These are phyloP conservation scores for Coemansia sp. DNA, from an alignment of 192 early-diverging fungal species.

Conservation along the genomic window DNA sequence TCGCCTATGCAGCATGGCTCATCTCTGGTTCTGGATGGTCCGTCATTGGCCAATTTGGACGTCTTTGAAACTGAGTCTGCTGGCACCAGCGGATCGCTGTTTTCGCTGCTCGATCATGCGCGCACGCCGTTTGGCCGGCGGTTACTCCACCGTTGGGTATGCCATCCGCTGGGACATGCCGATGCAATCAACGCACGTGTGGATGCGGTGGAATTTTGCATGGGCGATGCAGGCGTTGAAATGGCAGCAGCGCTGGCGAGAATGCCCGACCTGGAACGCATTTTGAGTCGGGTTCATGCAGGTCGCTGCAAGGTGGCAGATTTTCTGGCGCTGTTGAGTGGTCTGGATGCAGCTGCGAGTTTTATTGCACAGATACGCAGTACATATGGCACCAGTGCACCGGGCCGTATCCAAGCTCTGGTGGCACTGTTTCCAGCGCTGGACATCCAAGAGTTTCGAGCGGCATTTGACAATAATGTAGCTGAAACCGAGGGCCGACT, in stretches of 20 bases:
- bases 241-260: slow-evolving; percentile 47
- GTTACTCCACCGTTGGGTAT: slow-evolving; percentile 76
- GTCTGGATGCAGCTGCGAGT: slow-evolving; percentile 53
- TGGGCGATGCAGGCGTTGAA: slow-evolving; percentile 54
- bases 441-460: slow-evolving; percentile 64
- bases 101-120: slow-evolving; percentile 81
- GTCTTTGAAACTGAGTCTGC: slow-evolving; percentile 82
- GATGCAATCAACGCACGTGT: slow-evolving; percentile 76
- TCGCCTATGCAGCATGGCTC: slow-evolving; percentile 74
- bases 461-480: slow-evolving; percentile 70
- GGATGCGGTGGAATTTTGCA: slow-evolving; percentile 86
- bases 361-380: slow-evolving; percentile 15
- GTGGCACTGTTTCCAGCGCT: slow-evolving; percentile 60
- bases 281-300: slow-evolving; percentile 86
- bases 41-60: slow-evolving; percentile 90
- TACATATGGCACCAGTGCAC: slow-evolving; percentile 1
- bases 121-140: slow-evolving; percentile 88
- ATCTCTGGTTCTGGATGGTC: slow-evolving; percentile 87
- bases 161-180: slow-evolving; percentile 75
- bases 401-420: slow-evolving; percentile 25
- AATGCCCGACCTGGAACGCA: slow-evolving; percentile 87
- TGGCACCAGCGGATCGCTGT: slow-evolving; percentile 64
- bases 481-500: slow-evolving; percentile 62
- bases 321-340: slow-evolving; percentile 66
- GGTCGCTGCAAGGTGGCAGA: slow-evolving; percentile 82